Evolutionary conservation across 257 asterid genomes (phyloP), one percentile per base, ranked within the genome.

Genomic region (Prunella vulgaris): DNA sequence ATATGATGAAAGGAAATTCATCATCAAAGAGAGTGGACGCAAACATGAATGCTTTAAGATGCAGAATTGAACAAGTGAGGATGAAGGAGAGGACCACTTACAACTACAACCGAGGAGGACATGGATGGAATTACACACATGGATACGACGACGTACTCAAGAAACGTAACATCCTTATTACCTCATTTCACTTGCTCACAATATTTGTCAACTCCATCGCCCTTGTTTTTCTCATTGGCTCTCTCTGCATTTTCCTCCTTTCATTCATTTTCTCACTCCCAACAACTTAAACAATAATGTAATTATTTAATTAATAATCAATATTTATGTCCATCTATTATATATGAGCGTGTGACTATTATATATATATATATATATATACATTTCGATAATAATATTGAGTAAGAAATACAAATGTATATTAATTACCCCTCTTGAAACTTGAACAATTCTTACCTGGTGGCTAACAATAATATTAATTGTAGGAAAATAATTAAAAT

Each of bases 91-190:
- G 70, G 12, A n/a, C n/a, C n/a, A n/a, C n/a, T n/a, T 12, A 35
- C 1, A 5, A 4, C 73, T 58, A 68, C 21, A 51, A 15, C 24
- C 32, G 1, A 3, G 68, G 22, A 51, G 72, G 24, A 44, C 57
- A 61, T 25, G 87, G 86, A 13, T 86, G 89, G 93, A 82, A 80
- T 25, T 82, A 84, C 77, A 61, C 49, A 56, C 7, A 72, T 13
- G 77, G 68, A 12, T 73, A 81, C 54, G 74, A 80, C 81, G 80
- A 40, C 76, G 84, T 70, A 53, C 21, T 3, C 70, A 75, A 24
- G 71, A 78, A 73, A 42, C 25, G 52, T 15, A 20, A 3, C 27
- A 25, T 75, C 18, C 28, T 80, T 48, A 18, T 56, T 35, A 63
- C 72, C 24, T 75, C 72, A 5, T 12, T 81, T 57, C 69, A 84